phyloP scores from a whole-genome alignment of 148 eudicot species.

The Spergularia marina region DNA sequence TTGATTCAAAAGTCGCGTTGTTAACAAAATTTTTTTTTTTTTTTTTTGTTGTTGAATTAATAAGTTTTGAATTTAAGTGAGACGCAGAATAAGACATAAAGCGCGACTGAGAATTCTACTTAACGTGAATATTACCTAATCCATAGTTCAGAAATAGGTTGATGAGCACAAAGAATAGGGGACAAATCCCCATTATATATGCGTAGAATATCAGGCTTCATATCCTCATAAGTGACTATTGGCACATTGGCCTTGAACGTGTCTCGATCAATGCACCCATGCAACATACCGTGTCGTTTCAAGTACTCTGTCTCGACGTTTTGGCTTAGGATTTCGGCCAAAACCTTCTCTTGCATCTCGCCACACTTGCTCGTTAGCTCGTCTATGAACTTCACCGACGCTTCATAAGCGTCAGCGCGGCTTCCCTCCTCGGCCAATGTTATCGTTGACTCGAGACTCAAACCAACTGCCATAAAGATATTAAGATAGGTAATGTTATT shows the following conservation, averaged over 20 bases:
- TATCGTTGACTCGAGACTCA: too few species aligned
- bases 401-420: not conserved
- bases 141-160: conserved; percentile 53
- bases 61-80: too few species aligned
- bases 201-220: conserved; percentile 46
- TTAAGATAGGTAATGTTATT: too few species aligned
- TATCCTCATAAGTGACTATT: conserved; percentile 43
- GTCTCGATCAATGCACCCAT: conserved; percentile 31
- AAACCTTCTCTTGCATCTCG: conserved; percentile 41
- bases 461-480: too few species aligned
- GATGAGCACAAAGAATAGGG: conserved; percentile 41
- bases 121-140: conserved; percentile 34
- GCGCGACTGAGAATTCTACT: too few species aligned
- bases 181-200: conserved; percentile 55
- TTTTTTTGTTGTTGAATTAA: too few species aligned
- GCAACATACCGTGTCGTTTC: conserved; percentile 23
- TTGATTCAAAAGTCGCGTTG: too few species aligned
- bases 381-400: conserved; percentile 45
- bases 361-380: conserved; percentile 42
- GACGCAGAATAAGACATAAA: too few species aligned
- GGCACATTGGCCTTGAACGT: conserved; percentile 43
- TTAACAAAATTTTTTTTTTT: too few species aligned
- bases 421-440: too few species aligned
- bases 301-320: conserved; percentile 51
- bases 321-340: conserved; percentile 44